These are phyloP conservation scores for Onygena corvina DNA, from an alignment of 2,329 filamentous ascomycete species.

Conservation along the genomic window DNA sequence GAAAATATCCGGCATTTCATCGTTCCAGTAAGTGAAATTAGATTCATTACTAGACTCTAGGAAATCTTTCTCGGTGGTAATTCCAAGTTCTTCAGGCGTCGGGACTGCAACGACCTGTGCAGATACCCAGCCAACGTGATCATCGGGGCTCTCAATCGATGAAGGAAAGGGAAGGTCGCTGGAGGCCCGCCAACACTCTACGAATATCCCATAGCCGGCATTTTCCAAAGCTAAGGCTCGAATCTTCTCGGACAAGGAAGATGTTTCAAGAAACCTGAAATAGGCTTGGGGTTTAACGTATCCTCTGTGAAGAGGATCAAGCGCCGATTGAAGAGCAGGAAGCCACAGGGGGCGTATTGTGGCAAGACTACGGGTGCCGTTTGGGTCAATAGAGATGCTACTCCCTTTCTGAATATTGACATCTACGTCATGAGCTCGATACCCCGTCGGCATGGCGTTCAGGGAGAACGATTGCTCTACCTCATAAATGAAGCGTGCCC, in stretches of 20 bases:
- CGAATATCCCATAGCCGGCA: constrained; percentile 15
- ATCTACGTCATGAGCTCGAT: constrained; percentile 13
- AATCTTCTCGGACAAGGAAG: constrained; percentile 14
- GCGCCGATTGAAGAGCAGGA: constrained; percentile 14
- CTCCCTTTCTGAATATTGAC: constrained; percentile 13
- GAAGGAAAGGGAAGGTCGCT: constrained; percentile 14
- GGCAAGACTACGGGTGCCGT: constrained; percentile 14
- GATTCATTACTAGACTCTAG: constrained; percentile 14
- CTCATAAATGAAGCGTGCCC: constrained; percentile 7
- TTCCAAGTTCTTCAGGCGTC: constrained; percentile 15
- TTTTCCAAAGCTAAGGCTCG: constrained; percentile 14
- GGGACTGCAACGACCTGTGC: constrained; percentile 15
- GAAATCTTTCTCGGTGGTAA: constrained; percentile 13
- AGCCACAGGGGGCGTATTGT: constrained; percentile 15
- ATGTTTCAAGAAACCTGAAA: constrained; percentile 15
- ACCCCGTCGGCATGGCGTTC: constrained; percentile 14
- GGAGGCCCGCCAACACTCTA: constrained; percentile 15
- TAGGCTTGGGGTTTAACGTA: constrained; percentile 15
- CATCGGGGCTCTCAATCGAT: constrained; percentile 14
- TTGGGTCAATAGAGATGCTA: constrained; percentile 15
- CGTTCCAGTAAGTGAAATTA: constrained; percentile 14
- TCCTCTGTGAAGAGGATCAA: constrained; percentile 15
- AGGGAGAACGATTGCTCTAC: constrained; percentile 1
- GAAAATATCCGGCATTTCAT: constrained; percentile 13
- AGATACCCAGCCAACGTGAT: constrained; percentile 15